Evolutionary conservation across 805 yeast genomes (phyloP).

Genomic region (Cyberlindnera maritima): DNA sequence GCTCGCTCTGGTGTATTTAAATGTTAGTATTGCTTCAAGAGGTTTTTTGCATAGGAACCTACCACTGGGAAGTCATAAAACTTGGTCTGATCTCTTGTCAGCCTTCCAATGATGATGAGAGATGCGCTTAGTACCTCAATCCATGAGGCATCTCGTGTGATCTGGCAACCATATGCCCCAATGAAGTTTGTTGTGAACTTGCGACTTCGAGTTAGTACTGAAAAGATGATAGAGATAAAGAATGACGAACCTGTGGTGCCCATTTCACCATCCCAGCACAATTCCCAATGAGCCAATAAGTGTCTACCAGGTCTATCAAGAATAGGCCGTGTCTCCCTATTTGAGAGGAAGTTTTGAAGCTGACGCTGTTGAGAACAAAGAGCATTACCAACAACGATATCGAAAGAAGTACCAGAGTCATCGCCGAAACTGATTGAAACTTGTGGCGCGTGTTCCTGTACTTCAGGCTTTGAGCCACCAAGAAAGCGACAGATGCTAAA

Average conservation of each 20-base stretch:
- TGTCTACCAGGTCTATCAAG: conserved; percentile 40
- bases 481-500: conserved; percentile 13
- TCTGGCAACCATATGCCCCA: conserved; percentile 7
- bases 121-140: not conserved
- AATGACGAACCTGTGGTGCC: conserved; percentile 36
- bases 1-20: conserved; percentile 4
- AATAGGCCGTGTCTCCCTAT: conserved; percentile 33
- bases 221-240: not conserved
- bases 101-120: not conserved
- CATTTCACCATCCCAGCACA: conserved; percentile 27
- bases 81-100: not conserved
- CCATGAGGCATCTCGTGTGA: not conserved
- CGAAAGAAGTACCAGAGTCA: conserved; percentile 2
- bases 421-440: conserved; percentile 36
- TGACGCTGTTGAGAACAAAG: conserved; percentile 5
- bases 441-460: conserved; percentile 33
- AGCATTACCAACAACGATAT: not conserved
- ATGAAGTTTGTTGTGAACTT: conserved; percentile 27
- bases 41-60: not conserved
- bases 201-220: conserved; percentile 5
- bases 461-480: conserved; percentile 29
- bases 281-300: conserved; percentile 36
- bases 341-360: not conserved
- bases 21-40: not conserved
- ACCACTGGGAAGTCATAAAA: conserved; percentile 6